Conservation (phyloP, 2,329 filamentous ascomycete species). For the Chaetomium strumarium region DNA sequence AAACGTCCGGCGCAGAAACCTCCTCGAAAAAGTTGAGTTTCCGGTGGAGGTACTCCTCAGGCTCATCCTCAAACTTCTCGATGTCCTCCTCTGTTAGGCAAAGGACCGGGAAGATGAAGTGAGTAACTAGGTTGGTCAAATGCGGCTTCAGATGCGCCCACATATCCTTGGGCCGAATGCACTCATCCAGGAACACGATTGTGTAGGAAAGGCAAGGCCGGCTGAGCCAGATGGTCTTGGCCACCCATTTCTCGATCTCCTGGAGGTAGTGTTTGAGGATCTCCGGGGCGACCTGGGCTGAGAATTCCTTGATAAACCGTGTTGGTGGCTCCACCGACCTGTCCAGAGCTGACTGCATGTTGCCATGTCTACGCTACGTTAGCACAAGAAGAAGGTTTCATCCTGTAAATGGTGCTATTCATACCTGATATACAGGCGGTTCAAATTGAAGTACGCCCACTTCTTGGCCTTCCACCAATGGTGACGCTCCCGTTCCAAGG, state of each 20-base stretch:
- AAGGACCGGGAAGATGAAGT: slow-evolving; percentile 91
- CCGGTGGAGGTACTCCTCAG: slow-evolving; percentile 92
- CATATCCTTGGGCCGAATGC: slow-evolving; percentile 94
- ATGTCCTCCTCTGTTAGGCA: slow-evolving; percentile 90
- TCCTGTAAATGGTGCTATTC: background rate
- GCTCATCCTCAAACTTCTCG: slow-evolving; percentile 89
- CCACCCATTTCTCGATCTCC: slow-evolving; percentile 96
- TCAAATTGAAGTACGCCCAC: slow-evolving; percentile 97
- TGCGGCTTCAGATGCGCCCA: slow-evolving; percentile 93
- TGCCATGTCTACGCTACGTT: slow-evolving; percentile 67
- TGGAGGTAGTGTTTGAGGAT: slow-evolving; percentile 91
- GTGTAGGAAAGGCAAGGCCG: slow-evolving; percentile 91
- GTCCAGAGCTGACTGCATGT: slow-evolving; percentile 68
- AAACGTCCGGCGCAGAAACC: slow-evolving; percentile 88
- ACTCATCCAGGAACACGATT: slow-evolving; percentile 92
- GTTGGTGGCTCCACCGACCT: slow-evolving; percentile 67
- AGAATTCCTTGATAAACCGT: slow-evolving; percentile 85
- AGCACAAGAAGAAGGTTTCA: slow-evolving; percentile 15
- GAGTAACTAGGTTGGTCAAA: slow-evolving; percentile 85
- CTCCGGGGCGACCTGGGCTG: slow-evolving; percentile 84
- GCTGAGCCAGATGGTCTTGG: slow-evolving; percentile 90
- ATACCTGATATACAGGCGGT: slow-evolving; percentile 86
- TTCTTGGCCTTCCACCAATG: slow-evolving; percentile 99
- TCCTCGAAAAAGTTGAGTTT: slow-evolving; percentile 99
- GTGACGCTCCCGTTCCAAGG: slow-evolving; percentile 82